Evolutionary conservation across 2,329 filamentous ascomycete species (phyloP), one percentile per base, ranked within the genome.

Genomic region (Elsinoe batatas): DNA sequence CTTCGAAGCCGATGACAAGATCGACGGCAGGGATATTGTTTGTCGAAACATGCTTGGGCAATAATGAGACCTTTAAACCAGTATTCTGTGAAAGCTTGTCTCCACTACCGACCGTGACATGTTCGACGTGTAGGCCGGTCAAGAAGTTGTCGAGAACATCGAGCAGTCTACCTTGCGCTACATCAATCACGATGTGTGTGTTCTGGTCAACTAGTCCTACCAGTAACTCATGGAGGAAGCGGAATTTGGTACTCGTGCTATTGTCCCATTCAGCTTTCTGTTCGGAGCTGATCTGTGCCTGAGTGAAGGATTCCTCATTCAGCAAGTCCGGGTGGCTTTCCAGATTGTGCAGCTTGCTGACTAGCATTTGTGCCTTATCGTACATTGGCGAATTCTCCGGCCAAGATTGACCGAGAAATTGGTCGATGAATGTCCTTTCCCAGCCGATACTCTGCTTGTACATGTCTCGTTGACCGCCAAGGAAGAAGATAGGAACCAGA

Each of bases 161-260:
- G 6, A 67, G 57, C 5, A 69, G 53, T 26, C 62, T 59, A 5
- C 63, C 62, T 8, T 64, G 64, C 18, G 60, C 57, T 7, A 64
- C 62, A 13, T 69, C 58, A 2, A 72, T 58, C 1, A 63, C 65
- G 26, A 71, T 50, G 54, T 62, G 65, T 13, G 62, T 12, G 11
- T 59, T 59, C 38, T 61, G 57, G 30, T 57, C 51, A 6, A 63
- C 61, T 2, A 70, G 43, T 6, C 56, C 56, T 1, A 65, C 59
- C 2, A 71, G 53, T 2, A 72, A 58, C 17, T 63, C 58, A 13
- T 64, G 60, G 13, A 72, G 51, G 53, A 72, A 71, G 3, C 59
- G 58, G 51, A 71, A 71, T 54, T 71, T 72, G 5, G 62, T 59
- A 40, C 69, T 71, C 56, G 63, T 65, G 13, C 63, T 60, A 12